Evolutionary conservation across 345 rosid species (phyloP), one percentile per base, ranked within the genome.

Genomic region (Hibiscus syriacus): DNA sequence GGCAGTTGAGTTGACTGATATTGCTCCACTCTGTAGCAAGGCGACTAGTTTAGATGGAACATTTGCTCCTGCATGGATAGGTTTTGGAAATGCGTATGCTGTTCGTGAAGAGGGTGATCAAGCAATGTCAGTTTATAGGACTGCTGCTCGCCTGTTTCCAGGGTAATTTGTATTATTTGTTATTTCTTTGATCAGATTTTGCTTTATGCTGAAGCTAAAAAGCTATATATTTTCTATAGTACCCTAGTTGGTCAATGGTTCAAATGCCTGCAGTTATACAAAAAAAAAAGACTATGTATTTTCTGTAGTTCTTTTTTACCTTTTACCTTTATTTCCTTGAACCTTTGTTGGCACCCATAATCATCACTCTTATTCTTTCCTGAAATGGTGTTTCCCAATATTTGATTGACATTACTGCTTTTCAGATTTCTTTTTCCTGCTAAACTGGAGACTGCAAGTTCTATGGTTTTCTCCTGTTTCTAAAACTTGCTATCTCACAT

Each of bases 71-170:
- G 98, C 99, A 39, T 89, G 91, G 97, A 84, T 94, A 71, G 96
- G 98, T 68, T 86, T 63, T 79, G 98, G 96, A 60, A 90, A 92
- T 86, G 90, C 97, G 66, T 94, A 75, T 84, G 92, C 96, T 30
- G 90, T 89, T 68, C 83, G 82, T 79, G 95, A 92, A 58, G 99
- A 89, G 81, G 97, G 96, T 66, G 99, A 94, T 75, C 98, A 89
- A 78, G 98, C 98, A 71, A 89, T 94, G 99, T 80, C 95, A 5
- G 97, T 92, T 70, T 94, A 94, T 74, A 94, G 98, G 12, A 86
- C 88, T 49, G 98, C 96, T 58, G 97, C 97, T 70, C 89, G 97
- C 53, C 80, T 94, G 72, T 91, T 94, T 79, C 99, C 99, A 14
- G 98, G 99, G 99, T 94, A 88, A 76, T 8, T 45, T 43, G 3